Evolutionary conservation across 768 basidiomycete species (phyloP), one percentile per base, ranked within the genome.

Genomic region (Mycena venus): DNA sequence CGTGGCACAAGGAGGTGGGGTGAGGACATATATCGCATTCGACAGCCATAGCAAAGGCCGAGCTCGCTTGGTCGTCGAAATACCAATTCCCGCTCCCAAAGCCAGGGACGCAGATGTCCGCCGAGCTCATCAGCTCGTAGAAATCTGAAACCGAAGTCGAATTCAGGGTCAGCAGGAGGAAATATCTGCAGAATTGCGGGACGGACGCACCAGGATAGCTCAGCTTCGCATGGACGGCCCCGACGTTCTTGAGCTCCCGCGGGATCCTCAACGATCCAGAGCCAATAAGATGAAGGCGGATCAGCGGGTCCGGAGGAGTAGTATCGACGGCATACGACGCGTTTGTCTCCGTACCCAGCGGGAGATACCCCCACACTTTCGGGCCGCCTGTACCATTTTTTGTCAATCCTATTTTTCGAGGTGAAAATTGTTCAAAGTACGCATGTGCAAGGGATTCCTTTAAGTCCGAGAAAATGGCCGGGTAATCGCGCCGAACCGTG

Each of bases 91-190:
- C 75, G 68, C 2, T 80, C 79, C 4, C 58, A 62, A 88, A 86
- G 14, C 86, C 85, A 2, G 85, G 84, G 3, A 88, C 73, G 47
- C 85, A 85, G 49, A 88, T 79, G 65, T 88, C 86, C 83, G 84
- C 84, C 19, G 74, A 44, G 19, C 79, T 79, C 79, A 88, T 84
- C 29, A 85, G 69, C 36, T 77, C 70, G 63, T 86, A 87, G 72
- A 84, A 87, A 14, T 85, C 79, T 77, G 53, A 56, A 7, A 21
- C n/a, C 21, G 14, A 17, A 21, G n/a, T 21, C 21, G 4, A 47
- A 47, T 47, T 47, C 44, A 47, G 44, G 10, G 53, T 77, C 38
- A 73, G 59, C 21, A 27, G 21, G 27, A 42, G 25, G 36, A 5
- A 9, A n/a, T 21, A 36, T 6, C 7, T 23, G 25, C 11, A 51